Percentiles rank a stretch among this genome's conserved stretches.
Evolutionary conservation across 108 stramenopile genomes (phyloP).

Genomic region (Pseudonitzschia multiseries): DNA sequence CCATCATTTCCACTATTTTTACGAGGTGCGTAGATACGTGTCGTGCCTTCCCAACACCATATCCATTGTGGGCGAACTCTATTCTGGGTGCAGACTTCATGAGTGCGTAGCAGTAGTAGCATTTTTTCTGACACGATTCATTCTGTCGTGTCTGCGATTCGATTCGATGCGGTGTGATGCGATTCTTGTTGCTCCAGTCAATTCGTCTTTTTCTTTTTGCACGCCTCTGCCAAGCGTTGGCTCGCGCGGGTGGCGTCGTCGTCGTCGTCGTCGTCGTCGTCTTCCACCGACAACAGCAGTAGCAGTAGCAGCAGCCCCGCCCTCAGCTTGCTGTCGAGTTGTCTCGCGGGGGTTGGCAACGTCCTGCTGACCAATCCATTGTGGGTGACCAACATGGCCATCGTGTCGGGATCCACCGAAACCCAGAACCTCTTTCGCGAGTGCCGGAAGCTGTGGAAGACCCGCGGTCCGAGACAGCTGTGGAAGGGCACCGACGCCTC

Average conservation of each 20-base stretch:
- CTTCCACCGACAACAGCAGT: no score
- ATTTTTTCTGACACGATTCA: not conserved
- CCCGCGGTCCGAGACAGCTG: conserved; percentile 48
- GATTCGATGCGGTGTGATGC: no score
- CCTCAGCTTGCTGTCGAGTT: conserved; percentile 54
- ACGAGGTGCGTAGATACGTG: conserved; percentile 29
- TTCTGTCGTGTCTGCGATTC: no score
- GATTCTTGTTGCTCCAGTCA: conserved; percentile 2
- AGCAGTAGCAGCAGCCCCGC: conserved; percentile 1
- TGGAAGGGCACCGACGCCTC: conserved; percentile 82
- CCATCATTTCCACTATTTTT: conserved; percentile 62
- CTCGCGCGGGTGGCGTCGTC: conserved; percentile 23
- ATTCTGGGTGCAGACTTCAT: no score
- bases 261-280: conserved; percentile 30
- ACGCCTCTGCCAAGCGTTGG: conserved; percentile 44
- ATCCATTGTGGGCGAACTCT: no score
- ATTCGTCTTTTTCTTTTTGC: conserved; percentile 75
- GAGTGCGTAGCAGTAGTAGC: no score
- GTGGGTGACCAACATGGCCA: conserved; percentile 81
- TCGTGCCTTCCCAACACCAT: no score
- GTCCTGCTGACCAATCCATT: conserved; percentile 82
- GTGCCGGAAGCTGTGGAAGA: conserved; percentile 35
- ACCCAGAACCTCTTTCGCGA: conserved; percentile 41
- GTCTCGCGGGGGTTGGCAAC: conserved; percentile 71
- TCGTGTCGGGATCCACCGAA: conserved; percentile 49